Evolutionary conservation across 2,329 filamentous ascomycete genomes (phyloP).

Genomic region (Penicillium hordei): DNA sequence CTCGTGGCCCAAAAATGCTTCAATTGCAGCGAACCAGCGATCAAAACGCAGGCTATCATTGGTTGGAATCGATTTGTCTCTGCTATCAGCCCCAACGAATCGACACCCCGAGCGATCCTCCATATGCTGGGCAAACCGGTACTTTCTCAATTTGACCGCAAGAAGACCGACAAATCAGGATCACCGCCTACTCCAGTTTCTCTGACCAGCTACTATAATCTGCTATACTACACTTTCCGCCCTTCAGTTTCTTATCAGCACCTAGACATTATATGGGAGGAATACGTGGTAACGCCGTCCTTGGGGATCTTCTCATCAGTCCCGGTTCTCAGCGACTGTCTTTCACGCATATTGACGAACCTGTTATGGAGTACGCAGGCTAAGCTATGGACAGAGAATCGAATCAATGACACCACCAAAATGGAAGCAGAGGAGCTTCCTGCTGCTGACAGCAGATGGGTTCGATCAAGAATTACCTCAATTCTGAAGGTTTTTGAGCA

Average conservation of each 20-base stretch:
- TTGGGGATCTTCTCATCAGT: constrained; percentile 53
- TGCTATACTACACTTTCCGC: constrained; percentile 79
- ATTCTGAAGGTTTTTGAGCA: constrained; percentile 64
- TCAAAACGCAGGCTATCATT: constrained; percentile 73
- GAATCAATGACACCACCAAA: constrained; percentile 61
- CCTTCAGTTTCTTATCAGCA: constrained; percentile 66
- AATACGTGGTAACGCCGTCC: constrained; percentile 67
- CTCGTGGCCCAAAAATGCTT: constrained; percentile 78
- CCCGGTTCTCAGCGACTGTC: constrained; percentile 57
- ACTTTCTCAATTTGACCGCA: constrained; percentile 66
- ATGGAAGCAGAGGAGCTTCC: constrained; percentile 74
- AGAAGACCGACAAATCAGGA: constrained; percentile 52
- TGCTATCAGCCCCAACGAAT: constrained; percentile 64
- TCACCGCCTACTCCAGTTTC: constrained; percentile 56
- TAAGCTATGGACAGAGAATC: constrained; percentile 72
- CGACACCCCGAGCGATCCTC: constrained; percentile 55
- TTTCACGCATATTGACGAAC: constrained; percentile 69
- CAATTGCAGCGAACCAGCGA: constrained; percentile 70
- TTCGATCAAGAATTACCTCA: constrained; percentile 66
- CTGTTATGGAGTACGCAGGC: constrained; percentile 56
- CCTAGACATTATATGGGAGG: constrained; percentile 75
- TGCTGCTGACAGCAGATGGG: constrained; percentile 80
- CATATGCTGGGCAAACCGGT: constrained; percentile 69
- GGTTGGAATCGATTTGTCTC: constrained; percentile 87
- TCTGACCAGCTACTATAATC: constrained; percentile 72